Conservation (phyloP, 1,284 basidiomycete genomes). For the Ceratobasidium sp. region DNA sequence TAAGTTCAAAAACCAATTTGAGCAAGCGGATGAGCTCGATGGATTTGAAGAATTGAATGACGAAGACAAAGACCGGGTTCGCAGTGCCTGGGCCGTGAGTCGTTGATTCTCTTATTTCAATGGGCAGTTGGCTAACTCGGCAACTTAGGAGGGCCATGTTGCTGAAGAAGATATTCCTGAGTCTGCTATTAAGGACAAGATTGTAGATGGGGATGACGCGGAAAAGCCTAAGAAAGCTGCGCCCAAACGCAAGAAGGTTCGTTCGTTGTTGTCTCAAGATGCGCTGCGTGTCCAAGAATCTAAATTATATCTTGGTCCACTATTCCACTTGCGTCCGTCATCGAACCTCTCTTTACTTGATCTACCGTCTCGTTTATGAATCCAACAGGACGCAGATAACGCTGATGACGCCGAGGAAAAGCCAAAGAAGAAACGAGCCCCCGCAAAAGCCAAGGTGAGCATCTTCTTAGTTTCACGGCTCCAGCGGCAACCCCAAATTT, state of each 20-base stretch:
- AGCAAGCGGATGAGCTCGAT: constrained; percentile 63
- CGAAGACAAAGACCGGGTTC: constrained; percentile 73
- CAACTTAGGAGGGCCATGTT: constrained; percentile 69
- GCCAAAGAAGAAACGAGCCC: constrained; percentile 55
- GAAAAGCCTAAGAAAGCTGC: constrained; percentile 57
- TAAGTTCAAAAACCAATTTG: constrained; percentile 76
- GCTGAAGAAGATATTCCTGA: constrained; percentile 82
- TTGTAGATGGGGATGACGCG: constrained; percentile 62
- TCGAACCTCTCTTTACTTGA: not conserved
- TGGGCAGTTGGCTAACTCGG: not conserved
- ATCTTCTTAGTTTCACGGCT: not conserved
- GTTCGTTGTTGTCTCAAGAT: constrained; percentile 3
- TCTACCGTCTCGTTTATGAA: not conserved
- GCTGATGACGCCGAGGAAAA: constrained; percentile 55
- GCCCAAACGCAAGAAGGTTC: constrained; percentile 45
- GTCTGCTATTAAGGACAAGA: constrained; percentile 68
- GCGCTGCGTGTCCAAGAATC: constrained; percentile 10
- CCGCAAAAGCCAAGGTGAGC: constrained; percentile 45
- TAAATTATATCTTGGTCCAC: not conserved
- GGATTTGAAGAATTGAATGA: constrained; percentile 64
- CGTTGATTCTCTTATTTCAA: not conserved
- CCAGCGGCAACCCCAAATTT: too few relatives aligned
- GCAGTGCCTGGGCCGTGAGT: constrained; percentile 65
- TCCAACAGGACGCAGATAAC: constrained; percentile 24
- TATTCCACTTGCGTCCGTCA: not conserved